Conservation (phyloP, 352 stramenopile species). For the Phytophthora boehmeriae region DNA sequence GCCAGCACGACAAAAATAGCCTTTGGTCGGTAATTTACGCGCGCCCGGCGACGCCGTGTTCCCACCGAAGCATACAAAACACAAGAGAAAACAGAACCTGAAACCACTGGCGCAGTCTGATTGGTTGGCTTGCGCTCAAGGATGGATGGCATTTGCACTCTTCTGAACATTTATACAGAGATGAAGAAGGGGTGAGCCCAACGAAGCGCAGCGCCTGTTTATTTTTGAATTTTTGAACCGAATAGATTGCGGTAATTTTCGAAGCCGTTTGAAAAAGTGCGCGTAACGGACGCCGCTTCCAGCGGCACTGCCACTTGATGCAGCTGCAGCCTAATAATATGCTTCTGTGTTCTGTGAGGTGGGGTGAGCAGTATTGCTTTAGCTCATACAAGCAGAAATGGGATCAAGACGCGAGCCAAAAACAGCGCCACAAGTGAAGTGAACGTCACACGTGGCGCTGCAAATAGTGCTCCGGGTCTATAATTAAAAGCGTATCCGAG, state of each 20-base stretch:
- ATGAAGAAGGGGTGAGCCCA: constrained; percentile 18
- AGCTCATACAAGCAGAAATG: too few species aligned
- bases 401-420: too few species aligned
- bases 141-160: not conserved
- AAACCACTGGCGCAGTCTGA: constrained; percentile 31
- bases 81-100: constrained; percentile 18
- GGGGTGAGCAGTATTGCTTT: too few species aligned
- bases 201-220: constrained; percentile 9
- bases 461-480: too few species aligned
- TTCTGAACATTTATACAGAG: not conserved
- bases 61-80: constrained; percentile 15
- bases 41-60: not conserved
- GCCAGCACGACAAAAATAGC: constrained; percentile 1
- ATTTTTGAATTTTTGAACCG: constrained; percentile 18
- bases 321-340: too few species aligned
- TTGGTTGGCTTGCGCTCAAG: not conserved
- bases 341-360: not conserved
- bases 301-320: too few species aligned
- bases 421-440: not conserved
- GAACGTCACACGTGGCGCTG: not conserved
- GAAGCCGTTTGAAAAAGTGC: constrained; percentile 42
- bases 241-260: constrained; percentile 21
- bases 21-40: not conserved
- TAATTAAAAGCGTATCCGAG: not conserved
- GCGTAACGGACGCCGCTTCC: constrained; percentile 35